phyloP scores from a whole-genome alignment of 2,329 filamentous ascomycete genomes.

The Xylaria multiplex region DNA sequence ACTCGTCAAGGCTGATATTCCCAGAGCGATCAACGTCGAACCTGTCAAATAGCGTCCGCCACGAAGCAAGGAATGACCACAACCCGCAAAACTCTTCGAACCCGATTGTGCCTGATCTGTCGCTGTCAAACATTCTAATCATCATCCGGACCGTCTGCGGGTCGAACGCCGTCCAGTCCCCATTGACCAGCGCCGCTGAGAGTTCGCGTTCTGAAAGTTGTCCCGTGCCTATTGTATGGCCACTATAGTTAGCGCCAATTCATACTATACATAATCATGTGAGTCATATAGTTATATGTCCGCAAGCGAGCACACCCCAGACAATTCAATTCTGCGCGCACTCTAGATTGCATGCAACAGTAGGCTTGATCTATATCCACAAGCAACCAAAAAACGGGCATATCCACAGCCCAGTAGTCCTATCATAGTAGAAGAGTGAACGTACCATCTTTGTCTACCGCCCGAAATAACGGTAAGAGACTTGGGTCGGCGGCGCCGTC shows the following conservation, averaged over 20 bases:
- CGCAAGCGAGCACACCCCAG: neutral
- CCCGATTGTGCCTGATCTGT: slow-evolving; percentile 87
- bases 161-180: slow-evolving; percentile 95
- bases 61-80: slow-evolving; percentile 95
- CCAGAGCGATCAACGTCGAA: slow-evolving; percentile 90
- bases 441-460: slow-evolving; percentile 85
- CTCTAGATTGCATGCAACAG: neutral
- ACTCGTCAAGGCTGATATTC: slow-evolving; percentile 87
- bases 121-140: slow-evolving; percentile 99
- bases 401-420: neutral
- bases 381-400: neutral
- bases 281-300: slow-evolving; percentile 23
- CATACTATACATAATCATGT: slow-evolving; percentile 14
- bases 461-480: slow-evolving; percentile 85
- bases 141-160: slow-evolving; percentile 96
- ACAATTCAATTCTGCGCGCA: neutral
- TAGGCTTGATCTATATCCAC: neutral
- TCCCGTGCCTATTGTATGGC: slow-evolving; percentile 68
- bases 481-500: slow-evolving; percentile 71
- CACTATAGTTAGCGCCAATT: slow-evolving; percentile 24
- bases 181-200: slow-evolving; percentile 90
- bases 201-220: slow-evolving; percentile 88
- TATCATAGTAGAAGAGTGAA: slow-evolving; percentile 28
- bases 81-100: slow-evolving; percentile 97
- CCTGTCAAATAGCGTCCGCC: slow-evolving; percentile 93